Evolutionary conservation across 331 rosid species (phyloP).

Genomic region (Phaseolus coccineus): DNA sequence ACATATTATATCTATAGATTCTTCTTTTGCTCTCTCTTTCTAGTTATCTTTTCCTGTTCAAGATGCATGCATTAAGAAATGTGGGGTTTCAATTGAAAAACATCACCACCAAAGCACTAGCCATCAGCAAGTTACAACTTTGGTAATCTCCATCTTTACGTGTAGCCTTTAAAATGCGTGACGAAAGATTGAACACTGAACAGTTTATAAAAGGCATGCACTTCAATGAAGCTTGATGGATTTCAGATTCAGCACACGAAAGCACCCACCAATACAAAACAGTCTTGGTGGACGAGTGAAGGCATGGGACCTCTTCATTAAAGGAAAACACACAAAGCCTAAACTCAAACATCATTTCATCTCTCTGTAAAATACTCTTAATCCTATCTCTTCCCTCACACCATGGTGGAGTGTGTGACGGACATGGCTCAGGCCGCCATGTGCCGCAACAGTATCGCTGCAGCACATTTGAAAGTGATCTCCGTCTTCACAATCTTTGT

Average conservation of each 20-base stretch:
- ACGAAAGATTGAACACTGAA: neutral
- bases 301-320: neutral
- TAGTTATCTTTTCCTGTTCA: too few species aligned
- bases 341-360: neutral
- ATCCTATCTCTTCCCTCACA: neutral
- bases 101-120: neutral
- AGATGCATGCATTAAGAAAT: neutral
- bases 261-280: neutral
- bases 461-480: slow-evolving; percentile 57
- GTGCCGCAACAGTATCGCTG: slow-evolving; percentile 66
- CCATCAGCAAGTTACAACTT: neutral
- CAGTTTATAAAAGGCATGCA: slow-evolving; percentile 3
- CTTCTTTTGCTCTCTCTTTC: neutral
- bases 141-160: neutral
- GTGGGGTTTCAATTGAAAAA: neutral
- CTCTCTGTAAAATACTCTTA: neutral
- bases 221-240: neutral
- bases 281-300: neutral
- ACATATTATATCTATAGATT: neutral
- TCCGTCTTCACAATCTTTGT: slow-evolving; percentile 67
- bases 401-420: slow-evolving; percentile 52
- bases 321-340: neutral
- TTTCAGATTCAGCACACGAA: slow-evolving; percentile 35
- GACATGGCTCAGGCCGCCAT: slow-evolving; percentile 51
- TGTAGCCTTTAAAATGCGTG: neutral